A percentile compares a stretch with the other conserved stretches of the same genome.
These are phyloP conservation scores for Neocucurbitaria cava DNA, from an alignment of 2,329 filamentous ascomycete genomes.

Conservation along the genomic window DNA sequence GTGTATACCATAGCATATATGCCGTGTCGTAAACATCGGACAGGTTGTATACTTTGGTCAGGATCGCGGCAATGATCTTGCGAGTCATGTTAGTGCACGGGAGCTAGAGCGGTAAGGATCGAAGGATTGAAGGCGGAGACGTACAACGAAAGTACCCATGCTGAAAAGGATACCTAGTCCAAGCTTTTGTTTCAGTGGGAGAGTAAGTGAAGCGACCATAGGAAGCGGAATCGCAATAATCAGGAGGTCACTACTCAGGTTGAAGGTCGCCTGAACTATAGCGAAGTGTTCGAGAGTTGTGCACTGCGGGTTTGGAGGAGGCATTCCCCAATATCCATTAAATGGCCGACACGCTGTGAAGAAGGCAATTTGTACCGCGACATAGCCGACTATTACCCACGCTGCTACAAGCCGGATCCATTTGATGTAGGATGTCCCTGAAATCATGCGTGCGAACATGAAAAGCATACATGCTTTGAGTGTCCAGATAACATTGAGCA, in stretches of 20 bases:
- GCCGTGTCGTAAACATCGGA: conserved; percentile 48
- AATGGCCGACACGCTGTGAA: conserved; percentile 63
- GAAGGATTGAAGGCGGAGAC: conserved; percentile 2
- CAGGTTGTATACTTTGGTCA: conserved; percentile 60
- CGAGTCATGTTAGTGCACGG: conserved; percentile 2
- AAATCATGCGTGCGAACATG: conserved; percentile 64
- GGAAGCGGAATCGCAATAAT: conserved; percentile 67
- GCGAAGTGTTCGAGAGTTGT: conserved; percentile 64
- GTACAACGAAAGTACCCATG: conserved; percentile 59
- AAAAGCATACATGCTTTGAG: conserved; percentile 65
- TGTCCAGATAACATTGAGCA: conserved; percentile 65
- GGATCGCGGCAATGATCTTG: conserved; percentile 50
- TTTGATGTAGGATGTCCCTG: conserved; percentile 53
- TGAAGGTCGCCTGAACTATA: conserved; percentile 65
- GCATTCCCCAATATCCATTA: conserved; percentile 64
- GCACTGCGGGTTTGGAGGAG: conserved; percentile 62
- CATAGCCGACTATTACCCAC: conserved; percentile 58
- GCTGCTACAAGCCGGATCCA: conserved; percentile 57
- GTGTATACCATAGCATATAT: conserved; percentile 60
- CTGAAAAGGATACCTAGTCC: conserved; percentile 60
- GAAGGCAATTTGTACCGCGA: conserved; percentile 64
- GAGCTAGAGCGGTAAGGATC: background rate
- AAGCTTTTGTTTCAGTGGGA: conserved; percentile 61
- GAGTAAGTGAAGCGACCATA: conserved; percentile 58
- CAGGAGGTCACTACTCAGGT: conserved; percentile 66